These are phyloP conservation scores for Hypomontagnella submonticulosa DNA, from an alignment of 495 filamentous ascomycete species.

Conservation along the genomic window DNA sequence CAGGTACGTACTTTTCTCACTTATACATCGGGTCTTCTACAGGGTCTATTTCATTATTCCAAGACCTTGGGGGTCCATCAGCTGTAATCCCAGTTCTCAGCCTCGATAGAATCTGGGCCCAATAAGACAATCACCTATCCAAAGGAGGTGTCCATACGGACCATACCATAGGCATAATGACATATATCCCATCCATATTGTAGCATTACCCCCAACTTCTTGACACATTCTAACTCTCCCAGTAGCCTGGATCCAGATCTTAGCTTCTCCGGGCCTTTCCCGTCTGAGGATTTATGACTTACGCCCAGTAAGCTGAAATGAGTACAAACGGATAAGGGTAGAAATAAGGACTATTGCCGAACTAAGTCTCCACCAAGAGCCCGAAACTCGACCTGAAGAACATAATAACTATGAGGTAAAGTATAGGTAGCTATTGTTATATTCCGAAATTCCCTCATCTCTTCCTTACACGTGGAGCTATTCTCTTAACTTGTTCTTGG, in stretches of 20 bases:
- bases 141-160: constrained; percentile 2
- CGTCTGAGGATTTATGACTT: constrained; percentile 4
- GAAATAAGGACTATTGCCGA: constrained; percentile 8
- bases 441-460: constrained; percentile 2
- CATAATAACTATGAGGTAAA: constrained; percentile 34
- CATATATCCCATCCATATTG: constrained; percentile 7
- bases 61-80: constrained; percentile 23
- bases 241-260: constrained; percentile 35
- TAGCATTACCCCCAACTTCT: constrained; percentile 4
- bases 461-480: neutral
- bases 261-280: constrained; percentile 1
- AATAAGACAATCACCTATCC: constrained; percentile 16
- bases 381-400: constrained; percentile 1
- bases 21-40: neutral
- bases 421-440: neutral
- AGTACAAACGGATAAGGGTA: constrained; percentile 1
- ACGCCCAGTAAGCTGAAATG: constrained; percentile 7
- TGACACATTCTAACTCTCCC: constrained; percentile 19
- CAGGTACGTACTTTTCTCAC: neutral
- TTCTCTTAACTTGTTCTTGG: constrained; percentile 11
- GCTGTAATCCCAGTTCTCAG: constrained; percentile 27
- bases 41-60: constrained; percentile 10
- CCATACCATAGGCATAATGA: constrained; percentile 10
- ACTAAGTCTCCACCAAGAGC: constrained; percentile 1
- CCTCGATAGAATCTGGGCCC: constrained; percentile 11